Evolutionary conservation across 2,329 filamentous ascomycete species (phyloP).

Genomic region (Penicillium sp.): DNA sequence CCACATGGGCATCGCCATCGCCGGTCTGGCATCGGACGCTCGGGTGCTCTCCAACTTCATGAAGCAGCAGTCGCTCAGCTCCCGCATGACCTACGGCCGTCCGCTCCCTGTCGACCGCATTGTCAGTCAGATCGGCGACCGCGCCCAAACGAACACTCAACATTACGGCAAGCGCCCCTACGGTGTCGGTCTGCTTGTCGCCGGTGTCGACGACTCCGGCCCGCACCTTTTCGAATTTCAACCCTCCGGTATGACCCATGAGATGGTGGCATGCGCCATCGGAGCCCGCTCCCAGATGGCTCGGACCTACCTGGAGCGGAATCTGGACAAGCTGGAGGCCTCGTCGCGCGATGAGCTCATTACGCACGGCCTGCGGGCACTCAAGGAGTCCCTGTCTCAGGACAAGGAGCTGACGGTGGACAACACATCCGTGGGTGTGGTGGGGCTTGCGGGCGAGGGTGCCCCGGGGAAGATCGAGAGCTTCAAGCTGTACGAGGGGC

Average conservation of each 20-base stretch:
- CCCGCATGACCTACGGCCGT: conserved; percentile 90
- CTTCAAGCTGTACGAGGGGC: conserved; percentile 85
- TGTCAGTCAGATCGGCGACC: conserved; percentile 84
- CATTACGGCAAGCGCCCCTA: conserved; percentile 94
- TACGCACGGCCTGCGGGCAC: conserved; percentile 75
- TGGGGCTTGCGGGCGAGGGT: too few relatives aligned
- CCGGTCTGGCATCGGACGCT: conserved; percentile 91
- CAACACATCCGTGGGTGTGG: conserved; percentile 85
- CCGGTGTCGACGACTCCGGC: conserved; percentile 85
- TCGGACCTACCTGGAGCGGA: conserved; percentile 86
- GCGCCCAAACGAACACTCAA: conserved; percentile 95
- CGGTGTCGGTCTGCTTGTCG: conserved; percentile 84
- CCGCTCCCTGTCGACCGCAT: conserved; percentile 83
- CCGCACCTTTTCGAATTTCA: conserved; percentile 98
- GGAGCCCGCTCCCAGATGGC: conserved; percentile 96
- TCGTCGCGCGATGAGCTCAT: conserved; percentile 76
- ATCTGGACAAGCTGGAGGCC: conserved; percentile 72
- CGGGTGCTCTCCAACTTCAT: conserved; percentile 99
- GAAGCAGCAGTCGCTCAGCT: conserved; percentile 96
- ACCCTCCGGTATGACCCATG: conserved; percentile 87
- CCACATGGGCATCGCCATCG: conserved; percentile 89
- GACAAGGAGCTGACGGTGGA: conserved; percentile 96
- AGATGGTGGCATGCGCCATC: conserved; percentile 94
- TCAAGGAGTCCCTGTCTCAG: conserved; percentile 93
- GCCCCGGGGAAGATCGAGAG: conserved; percentile 60